Evolutionary conservation across 805 yeast species (phyloP), one percentile per base, ranked within the genome.

Genomic region (Kuraishia molischiana): DNA sequence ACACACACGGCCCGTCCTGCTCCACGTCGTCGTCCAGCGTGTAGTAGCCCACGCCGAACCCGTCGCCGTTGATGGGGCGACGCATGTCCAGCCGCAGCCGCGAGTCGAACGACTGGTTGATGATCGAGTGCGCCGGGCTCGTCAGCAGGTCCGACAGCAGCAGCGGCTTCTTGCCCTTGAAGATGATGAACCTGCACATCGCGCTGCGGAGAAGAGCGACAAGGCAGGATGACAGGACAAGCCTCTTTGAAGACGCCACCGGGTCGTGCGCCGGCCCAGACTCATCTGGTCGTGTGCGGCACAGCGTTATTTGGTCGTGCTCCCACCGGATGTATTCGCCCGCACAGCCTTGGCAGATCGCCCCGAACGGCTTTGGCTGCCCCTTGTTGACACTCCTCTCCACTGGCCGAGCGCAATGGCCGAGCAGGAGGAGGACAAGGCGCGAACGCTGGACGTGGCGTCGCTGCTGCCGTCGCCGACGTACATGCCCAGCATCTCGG

Each of bases 21-120:
- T 36, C 41, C 9, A 56, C 58, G 35, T 74, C 79, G 8, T 61
- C 61, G 33, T 74, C 82, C n/a, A 63, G 49, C 3, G 78, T 68
- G 53, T 92, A 92, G 61, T 92, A 92, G 1, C 97, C 97, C 18
- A 92, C 90, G 2, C 98, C 98, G 58, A 92, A 92, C 1, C 98
- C 98, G 58, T 92, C 98, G 31, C 98, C 98, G 56, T 92, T 92
- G 48, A 92, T 85, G 2, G 98, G 97, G 37, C 95, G 75, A 46
- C 94, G 65, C 61, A 77, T 79, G 52, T 92, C 97, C 14, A 92
- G 67, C 39, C 98, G 68, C 29, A 92, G 67, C 35, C 98, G 62
- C 30, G 92, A 79, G 55, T 92, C 98, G 52, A 84, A 92, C 2
- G 95, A 85, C 54, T 92, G 98, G 56, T 90, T 90, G 55, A 92